Percentiles rank a stretch among this genome's conserved stretches.
Evolutionary conservation across 257 asterid species (phyloP).

Genomic region (Solanum pennellii): DNA sequence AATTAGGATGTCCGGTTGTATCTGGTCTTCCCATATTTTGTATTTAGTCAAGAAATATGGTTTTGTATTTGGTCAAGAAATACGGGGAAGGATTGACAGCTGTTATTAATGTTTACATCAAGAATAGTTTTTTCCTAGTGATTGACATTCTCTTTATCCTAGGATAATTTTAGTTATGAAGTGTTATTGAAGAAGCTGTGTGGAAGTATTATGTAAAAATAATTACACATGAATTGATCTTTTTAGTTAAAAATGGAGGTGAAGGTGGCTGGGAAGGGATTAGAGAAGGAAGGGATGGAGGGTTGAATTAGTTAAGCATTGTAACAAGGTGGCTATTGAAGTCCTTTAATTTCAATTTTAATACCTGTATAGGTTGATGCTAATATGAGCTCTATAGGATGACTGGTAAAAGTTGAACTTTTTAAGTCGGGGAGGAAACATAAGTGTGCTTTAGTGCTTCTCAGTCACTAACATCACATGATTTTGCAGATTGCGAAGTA

Average conservation of each 20-base stretch:
- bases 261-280: background rate
- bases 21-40: background rate
- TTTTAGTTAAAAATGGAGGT: background rate
- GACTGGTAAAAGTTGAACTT: background rate
- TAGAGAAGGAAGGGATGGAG: background rate
- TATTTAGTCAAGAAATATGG: background rate
- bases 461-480: background rate
- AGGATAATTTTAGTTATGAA: background rate
- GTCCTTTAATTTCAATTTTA: background rate
- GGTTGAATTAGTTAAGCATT: background rate
- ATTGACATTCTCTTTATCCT: background rate
- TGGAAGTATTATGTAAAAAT: background rate
- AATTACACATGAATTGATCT: background rate
- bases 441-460: background rate
- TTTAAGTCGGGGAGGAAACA: background rate
- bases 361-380: background rate
- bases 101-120: background rate
- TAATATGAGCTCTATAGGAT: background rate
- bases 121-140: background rate
- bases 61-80: background rate
- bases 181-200: background rate
- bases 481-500: conserved; percentile 56
- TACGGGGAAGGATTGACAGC: background rate
- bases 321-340: background rate
- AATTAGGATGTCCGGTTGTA: background rate